Evolutionary conservation across 805 yeast species (phyloP).

Genomic region (Ogataea kodamae): DNA sequence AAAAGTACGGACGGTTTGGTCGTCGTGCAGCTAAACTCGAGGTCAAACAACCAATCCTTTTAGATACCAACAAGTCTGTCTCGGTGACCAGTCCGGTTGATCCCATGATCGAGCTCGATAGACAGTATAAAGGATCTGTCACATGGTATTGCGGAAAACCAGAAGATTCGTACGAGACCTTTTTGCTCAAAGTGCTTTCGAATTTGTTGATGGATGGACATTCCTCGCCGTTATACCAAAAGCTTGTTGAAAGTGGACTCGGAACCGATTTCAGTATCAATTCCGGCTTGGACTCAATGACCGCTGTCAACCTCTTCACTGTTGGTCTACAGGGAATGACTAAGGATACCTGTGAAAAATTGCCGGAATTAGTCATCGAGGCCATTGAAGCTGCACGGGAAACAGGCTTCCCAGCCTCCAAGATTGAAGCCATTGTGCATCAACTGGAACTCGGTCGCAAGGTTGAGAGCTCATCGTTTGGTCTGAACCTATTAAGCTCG

Average conservation of each 20-base stretch:
- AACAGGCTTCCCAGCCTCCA: conserved; percentile 49
- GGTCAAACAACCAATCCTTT: conserved; percentile 46
- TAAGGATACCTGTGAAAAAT: conserved; percentile 39
- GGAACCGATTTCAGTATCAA: conserved; percentile 87
- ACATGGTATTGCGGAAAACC: conserved; percentile 89
- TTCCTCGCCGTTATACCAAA: conserved; percentile 83
- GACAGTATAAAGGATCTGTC: conserved; percentile 75
- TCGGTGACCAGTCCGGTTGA: conserved; percentile 73
- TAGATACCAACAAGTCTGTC: conserved; percentile 35
- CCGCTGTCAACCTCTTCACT: conserved; percentile 73
- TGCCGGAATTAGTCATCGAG: conserved; percentile 46
- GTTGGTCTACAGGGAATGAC: conserved; percentile 80
- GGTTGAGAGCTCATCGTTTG: conserved; percentile 88
- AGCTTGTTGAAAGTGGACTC: conserved; percentile 76
- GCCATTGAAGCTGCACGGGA: conserved; percentile 44
- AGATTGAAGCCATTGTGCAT: conserved; percentile 83
- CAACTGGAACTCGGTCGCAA: conserved; percentile 81
- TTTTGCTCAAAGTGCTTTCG: conserved; percentile 67
- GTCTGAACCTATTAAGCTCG: conserved; percentile 69
- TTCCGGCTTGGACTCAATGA: conserved; percentile 80
- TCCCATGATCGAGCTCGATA: conserved; percentile 61
- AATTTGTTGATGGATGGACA: conserved; percentile 84
- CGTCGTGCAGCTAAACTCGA: conserved; percentile 34
- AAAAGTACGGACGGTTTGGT: conserved; percentile 52
- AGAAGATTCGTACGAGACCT: conserved; percentile 61